Evolutionary conservation across 2,329 filamentous ascomycete genomes (phyloP).

Genomic region (Aschersonia sp.): DNA sequence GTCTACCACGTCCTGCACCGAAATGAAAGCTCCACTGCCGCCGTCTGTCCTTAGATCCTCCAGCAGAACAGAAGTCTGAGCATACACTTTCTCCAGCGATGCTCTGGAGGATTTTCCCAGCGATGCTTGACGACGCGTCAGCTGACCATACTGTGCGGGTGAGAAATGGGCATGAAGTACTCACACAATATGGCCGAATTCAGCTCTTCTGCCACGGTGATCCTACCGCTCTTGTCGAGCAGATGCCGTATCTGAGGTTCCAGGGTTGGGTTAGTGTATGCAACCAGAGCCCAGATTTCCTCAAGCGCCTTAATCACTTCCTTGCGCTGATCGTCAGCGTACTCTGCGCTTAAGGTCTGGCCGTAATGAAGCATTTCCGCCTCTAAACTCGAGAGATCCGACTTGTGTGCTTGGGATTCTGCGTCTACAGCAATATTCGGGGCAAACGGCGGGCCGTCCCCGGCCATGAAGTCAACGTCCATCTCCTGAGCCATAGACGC

Average conservation of each 20-base stretch:
- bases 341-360: constrained; percentile 63
- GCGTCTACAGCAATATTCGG: constrained; percentile 43
- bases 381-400: constrained; percentile 35
- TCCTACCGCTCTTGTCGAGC: constrained; percentile 59
- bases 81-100: constrained; percentile 70
- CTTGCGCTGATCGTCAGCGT: constrained; percentile 51
- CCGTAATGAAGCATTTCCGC: constrained; percentile 65
- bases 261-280: constrained; percentile 67
- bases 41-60: constrained; percentile 68
- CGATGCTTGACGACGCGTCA: constrained; percentile 44
- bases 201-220: constrained; percentile 76
- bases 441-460: constrained; percentile 20
- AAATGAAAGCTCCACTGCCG: constrained; percentile 71
- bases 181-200: constrained; percentile 84
- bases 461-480: constrained; percentile 38
- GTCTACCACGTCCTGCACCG: constrained; percentile 33
- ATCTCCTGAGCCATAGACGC: constrained; percentile 29
- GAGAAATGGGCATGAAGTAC: constrained; percentile 14
- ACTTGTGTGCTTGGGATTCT: constrained; percentile 15
- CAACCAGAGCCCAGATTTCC: constrained; percentile 79
- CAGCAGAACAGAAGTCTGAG: constrained; percentile 77
- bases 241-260: constrained; percentile 63
- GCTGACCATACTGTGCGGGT: neutral
- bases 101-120: constrained; percentile 81
- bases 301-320: constrained; percentile 61